Evolutionary conservation across 495 filamentous ascomycete genomes (phyloP).

Genomic region (Podospora didyma): DNA sequence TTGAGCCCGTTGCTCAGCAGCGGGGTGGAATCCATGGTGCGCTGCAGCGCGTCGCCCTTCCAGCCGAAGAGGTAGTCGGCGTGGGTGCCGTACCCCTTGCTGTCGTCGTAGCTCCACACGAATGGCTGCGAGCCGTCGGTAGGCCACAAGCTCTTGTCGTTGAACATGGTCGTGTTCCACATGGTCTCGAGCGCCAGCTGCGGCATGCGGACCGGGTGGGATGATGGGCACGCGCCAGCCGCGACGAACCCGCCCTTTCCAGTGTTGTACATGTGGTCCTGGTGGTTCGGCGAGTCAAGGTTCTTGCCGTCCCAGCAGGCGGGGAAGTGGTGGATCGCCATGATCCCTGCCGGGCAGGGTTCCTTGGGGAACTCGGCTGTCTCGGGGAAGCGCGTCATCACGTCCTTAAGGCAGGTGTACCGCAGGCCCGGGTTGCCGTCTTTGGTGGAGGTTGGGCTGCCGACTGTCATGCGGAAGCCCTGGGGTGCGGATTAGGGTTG

Average conservation of each 20-base stretch:
- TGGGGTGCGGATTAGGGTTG: constrained; percentile 6
- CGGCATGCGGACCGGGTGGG: constrained; percentile 39
- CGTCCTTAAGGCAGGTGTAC: constrained; percentile 37
- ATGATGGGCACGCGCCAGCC: constrained; percentile 39
- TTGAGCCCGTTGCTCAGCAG: constrained; percentile 1
- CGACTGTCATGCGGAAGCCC: constrained; percentile 50
- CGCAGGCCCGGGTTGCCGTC: constrained; percentile 34
- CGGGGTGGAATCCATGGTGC: constrained; percentile 2
- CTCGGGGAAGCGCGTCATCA: constrained; percentile 28
- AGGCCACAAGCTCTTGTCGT: constrained; percentile 37
- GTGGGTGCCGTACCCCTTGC: constrained; percentile 11
- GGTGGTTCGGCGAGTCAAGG: constrained; percentile 49
- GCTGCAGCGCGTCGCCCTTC: constrained; percentile 13
- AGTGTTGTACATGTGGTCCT: constrained; percentile 43
- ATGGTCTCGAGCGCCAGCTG: constrained; percentile 44
- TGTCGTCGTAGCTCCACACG: constrained; percentile 21
- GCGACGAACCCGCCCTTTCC: constrained; percentile 30
- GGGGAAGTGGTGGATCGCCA: constrained; percentile 46
- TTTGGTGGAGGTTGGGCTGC: constrained; percentile 33
- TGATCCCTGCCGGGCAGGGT: constrained; percentile 41
- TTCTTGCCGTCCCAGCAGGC: constrained; percentile 53
- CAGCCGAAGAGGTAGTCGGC: constrained; percentile 18
- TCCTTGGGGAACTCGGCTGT: constrained; percentile 37
- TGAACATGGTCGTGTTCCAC: constrained; percentile 44
- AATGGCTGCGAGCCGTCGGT: constrained; percentile 40